A percentile compares a stretch with the other conserved stretches of the same genome.
phyloP scores from a whole-genome alignment of 148 eudicot genomes.

The Rhododendron ferrugineum region DNA sequence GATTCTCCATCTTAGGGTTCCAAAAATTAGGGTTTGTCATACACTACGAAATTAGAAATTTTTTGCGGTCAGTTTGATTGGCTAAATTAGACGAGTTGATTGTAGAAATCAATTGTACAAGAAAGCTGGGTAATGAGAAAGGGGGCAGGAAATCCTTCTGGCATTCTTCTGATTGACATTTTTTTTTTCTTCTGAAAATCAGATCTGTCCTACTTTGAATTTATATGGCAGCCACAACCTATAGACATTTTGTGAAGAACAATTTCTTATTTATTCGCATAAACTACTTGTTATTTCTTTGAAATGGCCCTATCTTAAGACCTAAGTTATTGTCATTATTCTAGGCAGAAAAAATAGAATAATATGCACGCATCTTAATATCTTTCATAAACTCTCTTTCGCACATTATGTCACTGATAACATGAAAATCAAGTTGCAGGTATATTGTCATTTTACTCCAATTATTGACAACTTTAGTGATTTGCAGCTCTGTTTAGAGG shows the following conservation, averaged over 20 bases:
- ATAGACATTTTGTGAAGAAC: not conserved
- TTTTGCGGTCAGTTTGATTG: no score
- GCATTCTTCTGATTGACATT: not conserved
- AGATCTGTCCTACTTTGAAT: not conserved
- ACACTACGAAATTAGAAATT: no score
- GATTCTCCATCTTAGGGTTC: no score
- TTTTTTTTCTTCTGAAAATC: not conserved
- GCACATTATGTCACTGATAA: not conserved
- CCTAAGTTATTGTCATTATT: not conserved
- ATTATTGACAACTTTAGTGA: not conserved
- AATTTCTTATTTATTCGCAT: not conserved
- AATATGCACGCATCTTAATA: not conserved
- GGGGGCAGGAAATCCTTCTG: not conserved
- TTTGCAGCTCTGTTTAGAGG: slow-evolving; percentile 90
- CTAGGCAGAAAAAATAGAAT: not conserved
- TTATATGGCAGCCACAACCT: not conserved
- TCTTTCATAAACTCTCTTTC: not conserved
- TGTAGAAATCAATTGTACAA: no score
- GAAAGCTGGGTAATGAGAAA: not conserved
- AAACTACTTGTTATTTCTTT: not conserved
- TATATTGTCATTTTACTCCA: no score
- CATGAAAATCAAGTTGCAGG: not conserved
- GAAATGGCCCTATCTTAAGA: not conserved
- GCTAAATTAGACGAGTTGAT: no score
- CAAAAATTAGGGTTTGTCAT: no score